phyloP scores from a whole-genome alignment of 2,329 filamentous ascomycete species.

The Seiridium unicorne region DNA sequence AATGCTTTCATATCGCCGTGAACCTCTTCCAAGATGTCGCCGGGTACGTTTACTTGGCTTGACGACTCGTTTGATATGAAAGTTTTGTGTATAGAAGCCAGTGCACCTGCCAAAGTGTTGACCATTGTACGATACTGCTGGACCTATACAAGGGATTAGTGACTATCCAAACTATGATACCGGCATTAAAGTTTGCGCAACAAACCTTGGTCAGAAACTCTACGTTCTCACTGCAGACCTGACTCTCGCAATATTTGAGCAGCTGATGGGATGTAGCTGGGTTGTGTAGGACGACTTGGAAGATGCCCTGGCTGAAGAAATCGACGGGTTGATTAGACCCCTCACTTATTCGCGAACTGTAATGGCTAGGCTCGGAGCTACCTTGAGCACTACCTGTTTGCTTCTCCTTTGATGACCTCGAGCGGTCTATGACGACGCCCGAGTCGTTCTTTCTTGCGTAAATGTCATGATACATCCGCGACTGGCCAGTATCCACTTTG shows the following conservation, averaged over 20 bases:
- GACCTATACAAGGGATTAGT: slow-evolving; percentile 19
- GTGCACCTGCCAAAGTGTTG: slow-evolving; percentile 34
- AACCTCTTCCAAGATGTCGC: slow-evolving; percentile 22
- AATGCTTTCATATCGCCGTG: slow-evolving; percentile 22
- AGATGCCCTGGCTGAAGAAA: slow-evolving; percentile 40
- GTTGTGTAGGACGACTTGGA: slow-evolving; percentile 39
- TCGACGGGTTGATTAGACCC: slow-evolving; percentile 26
- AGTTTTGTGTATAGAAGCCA: slow-evolving; percentile 31
- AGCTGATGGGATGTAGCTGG: slow-evolving; percentile 40
- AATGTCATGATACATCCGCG: not conserved
- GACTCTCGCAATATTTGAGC: slow-evolving; percentile 37
- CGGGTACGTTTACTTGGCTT: slow-evolving; percentile 26
- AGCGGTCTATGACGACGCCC: not conserved
- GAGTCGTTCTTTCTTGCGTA: not conserved
- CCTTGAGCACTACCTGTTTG: not conserved
- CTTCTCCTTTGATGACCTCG: not conserved
- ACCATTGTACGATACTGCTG: slow-evolving; percentile 42
- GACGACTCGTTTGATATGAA: slow-evolving; percentile 19
- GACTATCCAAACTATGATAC: not conserved
- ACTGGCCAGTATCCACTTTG: not conserved
- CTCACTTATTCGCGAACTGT: not conserved
- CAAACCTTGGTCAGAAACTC: slow-evolving; percentile 45
- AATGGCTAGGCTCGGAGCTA: not conserved
- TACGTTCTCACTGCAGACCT: slow-evolving; percentile 39
- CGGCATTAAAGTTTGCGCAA: not conserved